phyloP scores from a whole-genome alignment of 768 basidiomycete genomes.

The Lentinula sp. region DNA sequence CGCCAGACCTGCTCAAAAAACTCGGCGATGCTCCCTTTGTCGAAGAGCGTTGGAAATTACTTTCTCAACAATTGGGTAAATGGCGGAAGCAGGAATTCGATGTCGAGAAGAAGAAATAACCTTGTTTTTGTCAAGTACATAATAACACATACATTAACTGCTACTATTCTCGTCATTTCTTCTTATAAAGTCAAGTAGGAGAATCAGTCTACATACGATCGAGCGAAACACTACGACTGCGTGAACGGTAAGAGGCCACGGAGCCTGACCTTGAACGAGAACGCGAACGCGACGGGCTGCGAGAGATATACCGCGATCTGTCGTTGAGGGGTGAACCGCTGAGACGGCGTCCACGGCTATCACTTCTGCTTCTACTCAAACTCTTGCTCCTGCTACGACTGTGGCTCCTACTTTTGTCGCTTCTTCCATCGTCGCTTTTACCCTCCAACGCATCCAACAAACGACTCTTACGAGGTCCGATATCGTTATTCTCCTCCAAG shows the following conservation, averaged over 20 bases:
- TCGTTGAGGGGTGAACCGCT: constrained; percentile 18
- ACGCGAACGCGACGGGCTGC: constrained; percentile 37
- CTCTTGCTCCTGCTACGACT: constrained; percentile 27
- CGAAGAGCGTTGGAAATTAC: constrained; percentile 62
- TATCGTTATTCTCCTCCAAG: constrained; percentile 88
- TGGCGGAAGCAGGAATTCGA: constrained; percentile 45
- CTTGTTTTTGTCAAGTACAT: background rate
- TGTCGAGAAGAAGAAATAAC: constrained; percentile 26
- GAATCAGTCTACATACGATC: constrained; percentile 43
- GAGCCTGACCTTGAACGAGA: constrained; percentile 30
- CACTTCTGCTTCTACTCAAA: constrained; percentile 24
- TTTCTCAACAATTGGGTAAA: constrained; percentile 54
- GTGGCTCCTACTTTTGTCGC: constrained; percentile 27
- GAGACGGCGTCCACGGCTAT: constrained; percentile 22
- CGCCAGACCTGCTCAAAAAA: constrained; percentile 47
- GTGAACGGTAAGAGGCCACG: constrained; percentile 39
- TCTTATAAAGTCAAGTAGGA: constrained; percentile 4
- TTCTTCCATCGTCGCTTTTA: constrained; percentile 39
- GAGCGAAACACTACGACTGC: constrained; percentile 54
- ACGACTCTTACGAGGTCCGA: constrained; percentile 79
- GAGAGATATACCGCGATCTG: constrained; percentile 57
- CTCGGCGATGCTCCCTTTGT: constrained; percentile 51
- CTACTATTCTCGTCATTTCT: constrained; percentile 6
- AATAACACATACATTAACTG: background rate
- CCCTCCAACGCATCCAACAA: constrained; percentile 87